Percentiles rank a stretch among this genome's conserved stretches.
phyloP scores from a whole-genome alignment of 768 basidiomycete species.

The Guyanaporus albipodus region DNA sequence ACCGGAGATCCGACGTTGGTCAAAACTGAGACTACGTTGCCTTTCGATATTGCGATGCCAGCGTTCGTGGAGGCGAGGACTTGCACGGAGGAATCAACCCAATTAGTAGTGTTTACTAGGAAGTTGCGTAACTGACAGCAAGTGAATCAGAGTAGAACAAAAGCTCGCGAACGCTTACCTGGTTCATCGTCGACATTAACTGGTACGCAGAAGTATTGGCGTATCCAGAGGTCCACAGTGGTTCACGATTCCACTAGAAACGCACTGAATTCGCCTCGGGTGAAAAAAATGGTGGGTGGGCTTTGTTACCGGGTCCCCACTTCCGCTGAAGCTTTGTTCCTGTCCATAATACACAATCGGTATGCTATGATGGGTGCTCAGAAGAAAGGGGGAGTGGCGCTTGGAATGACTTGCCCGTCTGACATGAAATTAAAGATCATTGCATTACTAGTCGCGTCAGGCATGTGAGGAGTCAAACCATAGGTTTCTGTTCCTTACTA shows the following conservation, averaged over 20 bases:
- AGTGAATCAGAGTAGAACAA: background rate
- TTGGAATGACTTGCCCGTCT: conserved; percentile 45
- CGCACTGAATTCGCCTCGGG: background rate
- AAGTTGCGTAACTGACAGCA: conserved; percentile 56
- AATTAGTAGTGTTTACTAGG: conserved; percentile 48
- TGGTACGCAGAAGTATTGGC: conserved; percentile 54
- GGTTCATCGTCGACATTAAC: conserved; percentile 57
- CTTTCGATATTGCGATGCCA: conserved; percentile 64
- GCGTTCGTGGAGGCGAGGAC: conserved; percentile 48
- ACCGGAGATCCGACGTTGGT: conserved; percentile 77
- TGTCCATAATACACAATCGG: conserved; percentile 82
- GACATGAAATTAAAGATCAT: conserved; percentile 73
- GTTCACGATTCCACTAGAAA: conserved; percentile 64
- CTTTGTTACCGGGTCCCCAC: conserved; percentile 55
- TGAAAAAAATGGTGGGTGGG: too few species aligned
- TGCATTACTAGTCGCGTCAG: conserved; percentile 50
- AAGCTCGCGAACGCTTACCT: conserved; percentile 32
- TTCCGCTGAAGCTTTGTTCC: conserved; percentile 67
- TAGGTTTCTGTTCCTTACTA: conserved; percentile 40
- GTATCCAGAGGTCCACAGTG: conserved; percentile 70
- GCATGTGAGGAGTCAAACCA: background rate
- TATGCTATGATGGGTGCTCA: conserved; percentile 37
- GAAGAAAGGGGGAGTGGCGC: background rate
- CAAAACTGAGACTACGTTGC: conserved; percentile 53
- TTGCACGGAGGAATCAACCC: conserved; percentile 48